Base-by-base conservation (phyloP, 2,329 filamentous ascomycete species). In the Geosmithia putterillii region DNA sequence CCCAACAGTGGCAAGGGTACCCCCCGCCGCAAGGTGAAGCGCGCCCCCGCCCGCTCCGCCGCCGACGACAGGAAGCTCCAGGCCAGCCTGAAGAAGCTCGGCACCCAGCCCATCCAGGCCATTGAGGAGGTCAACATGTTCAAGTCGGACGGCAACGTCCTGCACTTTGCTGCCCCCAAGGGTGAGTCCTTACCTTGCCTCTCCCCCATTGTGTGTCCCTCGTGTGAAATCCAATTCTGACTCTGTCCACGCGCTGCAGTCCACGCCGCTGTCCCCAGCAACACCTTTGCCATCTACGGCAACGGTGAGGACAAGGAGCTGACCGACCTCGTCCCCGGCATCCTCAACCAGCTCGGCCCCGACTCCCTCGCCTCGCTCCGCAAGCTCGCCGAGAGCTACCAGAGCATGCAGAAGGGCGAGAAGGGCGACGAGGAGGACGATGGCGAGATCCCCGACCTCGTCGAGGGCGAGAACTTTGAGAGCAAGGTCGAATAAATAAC, bases 101-200 rank as follows among this genome's bases (percentile, higher is more conserved):
- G 96, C 72, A 90, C 94, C 47, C 92, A 98, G 80, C 92, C 92
- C 60, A 96, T 98, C 71, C 89, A 94, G 76, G 87, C 86, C 54
- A 98, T 98, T 60, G 92, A 98, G 81, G 92, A 98, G 77, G 92
- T 98, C 67, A 98, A 98, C 83, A 98, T 98, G 92, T 98, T 98
- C 83, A 98, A 98, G 85, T 84, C 86, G 65, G 92, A 98, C 66
- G 92, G 92, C 69, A 98, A 98, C 69, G 92, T 98, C 68, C 96
- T 98, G 63, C 92, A 98, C 80, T 98, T 98, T 67, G 84, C 87
- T 59, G 86, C 86, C 61, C 92, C 92, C 57, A 95, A 95, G 78
- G 92, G 92, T 96, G 72, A 62, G 79, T 73, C 23, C 42, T 12
- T 14, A 4, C 28, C 49, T 47, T 45, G 23, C 39, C 41, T 44